These are phyloP conservation scores for Hypericum perforatum DNA, from an alignment of 345 rosid genomes.

Conservation along the genomic window DNA sequence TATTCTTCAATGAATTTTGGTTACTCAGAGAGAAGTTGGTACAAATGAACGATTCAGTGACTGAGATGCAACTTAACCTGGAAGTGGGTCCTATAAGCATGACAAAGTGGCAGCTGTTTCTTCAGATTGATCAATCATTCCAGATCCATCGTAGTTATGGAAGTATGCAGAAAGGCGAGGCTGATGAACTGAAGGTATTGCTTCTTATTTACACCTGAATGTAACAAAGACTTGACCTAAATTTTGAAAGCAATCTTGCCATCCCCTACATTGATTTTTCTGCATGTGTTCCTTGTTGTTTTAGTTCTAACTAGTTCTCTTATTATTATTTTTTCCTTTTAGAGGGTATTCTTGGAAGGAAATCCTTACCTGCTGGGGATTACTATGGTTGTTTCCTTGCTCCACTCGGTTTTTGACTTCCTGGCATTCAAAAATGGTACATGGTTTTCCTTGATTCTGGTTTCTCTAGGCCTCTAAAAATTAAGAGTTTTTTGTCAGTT, in stretches of 20 bases:
- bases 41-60: slow-evolving; percentile 61
- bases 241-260: neutral
- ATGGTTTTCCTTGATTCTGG: neutral
- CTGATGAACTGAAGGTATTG: slow-evolving; percentile 85
- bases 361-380: slow-evolving; percentile 83
- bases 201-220: neutral
- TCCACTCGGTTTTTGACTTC: slow-evolving; percentile 91
- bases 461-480: neutral
- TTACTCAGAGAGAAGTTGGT: slow-evolving; percentile 78
- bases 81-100: slow-evolving; percentile 88
- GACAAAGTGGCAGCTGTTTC: slow-evolving; percentile 96
- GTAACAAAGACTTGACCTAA: too few species aligned
- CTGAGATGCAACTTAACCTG: slow-evolving; percentile 66
- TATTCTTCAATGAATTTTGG: slow-evolving; percentile 96
- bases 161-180: slow-evolving; percentile 99
- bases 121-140: slow-evolving; percentile 97
- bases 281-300: neutral
- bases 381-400: slow-evolving; percentile 84
- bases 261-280: neutral
- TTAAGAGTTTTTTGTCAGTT: slow-evolving; percentile 1
- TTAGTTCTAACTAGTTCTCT: neutral
- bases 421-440: slow-evolving; percentile 93
- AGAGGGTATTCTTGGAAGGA: slow-evolving; percentile 99
- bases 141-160: slow-evolving; percentile 95
- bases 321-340: slow-evolving; percentile 20